Evolutionary conservation across 140 eudicot genomes (phyloP).

Genomic region (Bidens hawaiensis): DNA sequence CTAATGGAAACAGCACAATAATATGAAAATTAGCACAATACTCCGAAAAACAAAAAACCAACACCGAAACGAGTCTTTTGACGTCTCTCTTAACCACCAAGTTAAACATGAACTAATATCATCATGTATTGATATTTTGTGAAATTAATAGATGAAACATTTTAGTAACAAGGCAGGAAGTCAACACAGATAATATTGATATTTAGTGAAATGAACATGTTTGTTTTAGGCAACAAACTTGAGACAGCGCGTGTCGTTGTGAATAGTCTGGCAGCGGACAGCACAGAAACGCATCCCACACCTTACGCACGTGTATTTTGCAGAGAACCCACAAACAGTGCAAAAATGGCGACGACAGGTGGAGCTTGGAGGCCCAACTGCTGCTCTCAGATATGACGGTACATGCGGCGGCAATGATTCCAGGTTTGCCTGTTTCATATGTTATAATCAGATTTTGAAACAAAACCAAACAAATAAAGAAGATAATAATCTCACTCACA

Average conservation of each 20-base stretch:
- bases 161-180: too few species aligned
- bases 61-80: too few species aligned
- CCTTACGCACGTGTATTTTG: slow-evolving; percentile 75
- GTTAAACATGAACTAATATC: too few species aligned
- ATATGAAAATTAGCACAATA: too few species aligned
- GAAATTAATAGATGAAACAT: too few species aligned
- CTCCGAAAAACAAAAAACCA: too few species aligned
- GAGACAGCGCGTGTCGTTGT: slow-evolving; percentile 86
- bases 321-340: slow-evolving; percentile 82
- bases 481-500: slow-evolving; percentile 31
- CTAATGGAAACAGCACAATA: too few species aligned
- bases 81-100: too few species aligned
- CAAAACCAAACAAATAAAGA: not conserved
- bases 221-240: slow-evolving; percentile 78
- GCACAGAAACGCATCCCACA: slow-evolving; percentile 90
- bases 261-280: slow-evolving; percentile 66
- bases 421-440: slow-evolving; percentile 57
- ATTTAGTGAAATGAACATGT: not conserved
- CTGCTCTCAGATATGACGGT: slow-evolving; percentile 79
- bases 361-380: slow-evolving; percentile 92
- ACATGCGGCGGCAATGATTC: slow-evolving; percentile 82
- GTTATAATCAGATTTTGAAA: not conserved
- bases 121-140: too few species aligned
- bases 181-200: too few species aligned
- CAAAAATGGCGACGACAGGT: slow-evolving; percentile 76